phyloP scores from a whole-genome alignment of 1,284 basidiomycete genomes.

The Papiliotrema flavescens region DNA sequence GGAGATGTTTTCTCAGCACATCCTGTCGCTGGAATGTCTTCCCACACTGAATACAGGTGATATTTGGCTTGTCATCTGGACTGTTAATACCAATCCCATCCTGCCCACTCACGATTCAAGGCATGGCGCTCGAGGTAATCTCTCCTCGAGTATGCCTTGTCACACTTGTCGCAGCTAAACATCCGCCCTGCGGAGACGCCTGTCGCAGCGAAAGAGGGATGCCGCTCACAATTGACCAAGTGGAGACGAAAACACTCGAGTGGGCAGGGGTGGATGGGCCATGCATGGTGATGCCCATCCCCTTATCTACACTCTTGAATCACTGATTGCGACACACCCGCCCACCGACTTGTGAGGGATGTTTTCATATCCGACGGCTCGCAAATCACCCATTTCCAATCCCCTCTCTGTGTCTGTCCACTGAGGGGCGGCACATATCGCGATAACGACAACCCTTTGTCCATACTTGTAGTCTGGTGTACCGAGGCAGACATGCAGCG shows the following conservation, averaged over 20 bases:
- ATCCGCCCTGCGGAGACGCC: background rate
- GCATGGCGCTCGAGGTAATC: slow-evolving; percentile 22
- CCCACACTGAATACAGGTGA: slow-evolving; percentile 10
- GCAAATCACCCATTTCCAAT: slow-evolving; percentile 44
- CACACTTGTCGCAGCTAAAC: slow-evolving; percentile 44
- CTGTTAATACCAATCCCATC: background rate
- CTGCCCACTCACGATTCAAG: slow-evolving; percentile 13
- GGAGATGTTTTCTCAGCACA: slow-evolving; percentile 16
- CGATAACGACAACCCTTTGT: slow-evolving; percentile 57
- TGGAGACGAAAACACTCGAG: background rate
- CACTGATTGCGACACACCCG: slow-evolving; percentile 36
- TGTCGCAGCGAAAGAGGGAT: background rate
- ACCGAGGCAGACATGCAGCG: background rate
- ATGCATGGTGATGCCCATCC: background rate
- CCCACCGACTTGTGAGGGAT: slow-evolving; percentile 39
- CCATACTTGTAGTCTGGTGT: slow-evolving; percentile 55
- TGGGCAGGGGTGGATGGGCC: background rate
- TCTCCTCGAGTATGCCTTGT: slow-evolving; percentile 11
- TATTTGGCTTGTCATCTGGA: slow-evolving; percentile 5
- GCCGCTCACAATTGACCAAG: background rate
- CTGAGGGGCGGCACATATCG: slow-evolving; percentile 57
- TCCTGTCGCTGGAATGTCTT: slow-evolving; percentile 14
- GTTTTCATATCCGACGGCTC: slow-evolving; percentile 29
- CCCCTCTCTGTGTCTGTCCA: slow-evolving; percentile 58
- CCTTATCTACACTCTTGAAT: slow-evolving; percentile 51